Evolutionary conservation across 768 basidiomycete species (phyloP).

Genomic region (Pleurotus cornucopiae): DNA sequence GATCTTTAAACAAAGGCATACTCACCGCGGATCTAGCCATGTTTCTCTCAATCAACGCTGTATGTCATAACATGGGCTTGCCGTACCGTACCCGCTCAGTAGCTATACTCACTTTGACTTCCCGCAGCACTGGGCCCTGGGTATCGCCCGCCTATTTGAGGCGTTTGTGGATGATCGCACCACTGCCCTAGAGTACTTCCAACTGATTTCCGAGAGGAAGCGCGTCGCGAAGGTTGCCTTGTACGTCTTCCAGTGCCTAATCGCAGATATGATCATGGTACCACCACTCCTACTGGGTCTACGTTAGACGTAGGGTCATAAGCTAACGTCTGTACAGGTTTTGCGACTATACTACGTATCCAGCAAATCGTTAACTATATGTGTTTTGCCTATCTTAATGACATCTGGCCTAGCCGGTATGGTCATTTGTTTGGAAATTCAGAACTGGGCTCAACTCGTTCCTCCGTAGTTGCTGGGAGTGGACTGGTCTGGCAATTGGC

Average conservation of each 20-base stretch:
- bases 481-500: not conserved
- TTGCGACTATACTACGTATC: not conserved
- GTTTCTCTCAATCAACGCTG: not conserved
- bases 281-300: not conserved
- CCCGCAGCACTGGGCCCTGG: not conserved
- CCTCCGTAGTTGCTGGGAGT: not conserved
- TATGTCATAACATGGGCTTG: not conserved
- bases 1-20: not conserved
- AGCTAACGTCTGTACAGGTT: not conserved
- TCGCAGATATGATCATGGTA: slow-evolving; percentile 1
- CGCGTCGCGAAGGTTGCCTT: not conserved
- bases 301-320: not conserved
- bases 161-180: not conserved
- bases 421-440: not conserved
- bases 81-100: not conserved
- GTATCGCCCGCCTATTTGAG: not conserved
- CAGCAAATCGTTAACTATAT: not conserved
- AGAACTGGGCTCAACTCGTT: not conserved
- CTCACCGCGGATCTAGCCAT: not conserved
- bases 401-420: not conserved
- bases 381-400: not conserved
- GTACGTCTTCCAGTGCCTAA: not conserved
- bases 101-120: not conserved
- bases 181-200: not conserved
- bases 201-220: not conserved